Percentiles rank a stretch among this genome's conserved stretches.
phyloP scores from a whole-genome alignment of 2,329 filamentous ascomycete species.

The Colletotrichum sp. region DNA sequence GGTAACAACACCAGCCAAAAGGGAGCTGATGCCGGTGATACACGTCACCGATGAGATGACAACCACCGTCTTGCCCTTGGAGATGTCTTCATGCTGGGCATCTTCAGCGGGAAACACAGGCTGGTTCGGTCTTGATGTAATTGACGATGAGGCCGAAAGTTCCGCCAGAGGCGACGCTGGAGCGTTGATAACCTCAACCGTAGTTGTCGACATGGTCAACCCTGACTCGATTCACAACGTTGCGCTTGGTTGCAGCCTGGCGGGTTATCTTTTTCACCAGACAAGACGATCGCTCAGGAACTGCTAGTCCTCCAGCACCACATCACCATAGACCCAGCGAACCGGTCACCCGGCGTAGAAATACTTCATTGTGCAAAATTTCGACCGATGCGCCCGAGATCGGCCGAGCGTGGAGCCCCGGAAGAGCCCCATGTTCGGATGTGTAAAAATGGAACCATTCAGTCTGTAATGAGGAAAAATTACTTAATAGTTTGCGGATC shows the following conservation, averaged over 20 bases:
- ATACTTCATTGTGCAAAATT: not conserved
- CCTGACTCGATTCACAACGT: not conserved
- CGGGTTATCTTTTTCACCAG: rapidly evolving
- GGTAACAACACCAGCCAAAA: conserved; percentile 4
- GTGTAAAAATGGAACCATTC: not conserved
- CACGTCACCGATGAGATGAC: conserved; percentile 12
- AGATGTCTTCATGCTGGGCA: not conserved
- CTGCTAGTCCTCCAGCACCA: not conserved
- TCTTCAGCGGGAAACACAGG: not conserved
- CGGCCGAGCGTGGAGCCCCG: conserved; percentile 8
- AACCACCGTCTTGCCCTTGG: not conserved
- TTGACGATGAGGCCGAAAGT: not conserved
- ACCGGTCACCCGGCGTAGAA: not conserved
- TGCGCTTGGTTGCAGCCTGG: not conserved
- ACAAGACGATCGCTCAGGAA: too few species aligned
- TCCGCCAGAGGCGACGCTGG: not conserved
- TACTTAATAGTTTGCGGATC: not conserved
- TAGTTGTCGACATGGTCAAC: not conserved
- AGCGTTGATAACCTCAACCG: not conserved
- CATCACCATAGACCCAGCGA: not conserved
- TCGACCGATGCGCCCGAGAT: not conserved
- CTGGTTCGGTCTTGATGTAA: not conserved
- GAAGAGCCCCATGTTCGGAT: not conserved
- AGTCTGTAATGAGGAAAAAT: not conserved
- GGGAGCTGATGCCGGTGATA: conserved; percentile 11